Percentiles rank a stretch among this genome's conserved stretches.
These are phyloP conservation scores for Yarrowia osloensis DNA, from an alignment of 805 yeast genomes.

Conservation along the genomic window DNA sequence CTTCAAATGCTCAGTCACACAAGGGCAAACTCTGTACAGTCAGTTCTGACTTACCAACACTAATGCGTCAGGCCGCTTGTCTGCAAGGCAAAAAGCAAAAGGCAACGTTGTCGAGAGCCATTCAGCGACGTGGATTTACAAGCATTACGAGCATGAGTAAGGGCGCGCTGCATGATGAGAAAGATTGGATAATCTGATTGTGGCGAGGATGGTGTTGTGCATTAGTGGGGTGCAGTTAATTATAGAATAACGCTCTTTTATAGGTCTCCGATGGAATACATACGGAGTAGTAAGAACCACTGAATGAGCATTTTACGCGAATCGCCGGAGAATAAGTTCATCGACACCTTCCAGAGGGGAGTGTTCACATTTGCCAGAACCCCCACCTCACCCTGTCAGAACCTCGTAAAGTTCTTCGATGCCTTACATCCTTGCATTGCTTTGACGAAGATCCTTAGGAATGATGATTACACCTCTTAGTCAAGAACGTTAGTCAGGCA, in stretches of 20 bases:
- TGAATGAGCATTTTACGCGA: too few species aligned
- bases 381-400: not conserved
- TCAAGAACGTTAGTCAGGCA: not conserved
- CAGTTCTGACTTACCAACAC: not conserved
- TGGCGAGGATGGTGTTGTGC: too few species aligned
- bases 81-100: not conserved
- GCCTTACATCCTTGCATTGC: too few species aligned
- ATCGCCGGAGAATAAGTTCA: too few species aligned
- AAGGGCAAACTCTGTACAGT: not conserved
- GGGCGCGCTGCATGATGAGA: not conserved
- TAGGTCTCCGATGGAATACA: too few species aligned
- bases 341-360: too few species aligned
- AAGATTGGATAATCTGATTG: too few species aligned
- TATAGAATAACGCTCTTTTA: too few species aligned
- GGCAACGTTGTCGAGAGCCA: not conserved
- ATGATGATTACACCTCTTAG: not conserved
- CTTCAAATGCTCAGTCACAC: conserved; percentile 22
- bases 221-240: too few species aligned
- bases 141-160: not conserved
- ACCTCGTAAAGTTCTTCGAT: too few species aligned
- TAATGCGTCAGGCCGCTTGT: not conserved
- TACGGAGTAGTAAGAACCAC: too few species aligned
- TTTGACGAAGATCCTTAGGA: too few species aligned
- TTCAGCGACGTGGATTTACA: not conserved
- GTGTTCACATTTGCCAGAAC: not conserved